Evolutionary conservation across 805 yeast species (phyloP).

Genomic region (Ogataea methylovora): DNA sequence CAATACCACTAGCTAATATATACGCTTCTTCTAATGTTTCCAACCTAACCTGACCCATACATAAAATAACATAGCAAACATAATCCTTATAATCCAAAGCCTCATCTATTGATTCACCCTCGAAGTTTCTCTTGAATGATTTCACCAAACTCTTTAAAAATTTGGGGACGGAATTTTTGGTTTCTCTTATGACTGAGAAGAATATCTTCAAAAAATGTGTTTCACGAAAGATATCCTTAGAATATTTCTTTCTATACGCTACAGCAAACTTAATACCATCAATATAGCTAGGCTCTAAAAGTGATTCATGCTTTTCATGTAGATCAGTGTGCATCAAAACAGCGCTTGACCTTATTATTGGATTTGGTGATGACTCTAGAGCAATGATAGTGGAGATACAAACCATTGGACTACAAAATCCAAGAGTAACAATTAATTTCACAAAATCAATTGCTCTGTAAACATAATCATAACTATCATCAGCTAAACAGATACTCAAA

Average conservation of each 20-base stretch:
- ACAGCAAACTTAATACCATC: constrained; percentile 57
- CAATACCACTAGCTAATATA: constrained; percentile 34
- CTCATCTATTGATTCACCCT: constrained; percentile 5
- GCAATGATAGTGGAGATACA: constrained; percentile 68
- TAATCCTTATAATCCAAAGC: constrained; percentile 17
- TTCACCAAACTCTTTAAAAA: constrained; percentile 28
- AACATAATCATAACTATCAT: constrained; percentile 36
- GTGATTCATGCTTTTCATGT: constrained; percentile 60
- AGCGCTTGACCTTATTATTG: constrained; percentile 39
- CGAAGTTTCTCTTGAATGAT: constrained; percentile 21
- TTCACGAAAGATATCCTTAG: constrained; percentile 21
- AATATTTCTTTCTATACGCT: constrained; percentile 28
- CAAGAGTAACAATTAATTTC: constrained; percentile 49
- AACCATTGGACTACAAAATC: constrained; percentile 68
- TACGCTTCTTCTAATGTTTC: constrained; percentile 45
- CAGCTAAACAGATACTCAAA: constrained; percentile 39
- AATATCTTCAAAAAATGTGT: constrained; percentile 30
- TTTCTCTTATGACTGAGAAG: constrained; percentile 33
- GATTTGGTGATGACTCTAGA: constrained; percentile 45
- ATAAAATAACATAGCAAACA: constrained; percentile 27
- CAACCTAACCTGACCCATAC: constrained; percentile 33
- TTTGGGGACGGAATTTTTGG: constrained; percentile 33
- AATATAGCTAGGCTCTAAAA: constrained; percentile 56
- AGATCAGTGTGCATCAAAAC: constrained; percentile 44
- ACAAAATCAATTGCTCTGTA: constrained; percentile 46